Evolutionary conservation across 306 rosid genomes (phyloP).

Genomic region (Cucumis cinereus): DNA sequence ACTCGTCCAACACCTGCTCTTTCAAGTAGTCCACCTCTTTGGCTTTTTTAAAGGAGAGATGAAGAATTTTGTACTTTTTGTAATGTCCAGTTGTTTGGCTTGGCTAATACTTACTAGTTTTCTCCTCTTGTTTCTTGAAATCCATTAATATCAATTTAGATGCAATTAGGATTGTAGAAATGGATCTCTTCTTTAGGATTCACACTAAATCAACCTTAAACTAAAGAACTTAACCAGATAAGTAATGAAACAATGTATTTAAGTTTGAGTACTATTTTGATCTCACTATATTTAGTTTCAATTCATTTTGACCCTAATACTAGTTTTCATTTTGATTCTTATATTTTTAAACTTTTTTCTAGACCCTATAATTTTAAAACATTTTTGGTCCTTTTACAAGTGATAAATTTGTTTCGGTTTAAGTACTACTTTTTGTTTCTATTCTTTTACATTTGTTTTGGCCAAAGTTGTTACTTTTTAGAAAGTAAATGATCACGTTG

Average conservation of each 20-base stretch:
- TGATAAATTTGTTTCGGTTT: no score
- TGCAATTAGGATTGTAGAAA: neutral
- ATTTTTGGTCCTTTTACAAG: no score
- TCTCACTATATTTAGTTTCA: no score
- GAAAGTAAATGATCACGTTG: no score
- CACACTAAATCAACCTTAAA: neutral
- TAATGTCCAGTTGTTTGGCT: neutral
- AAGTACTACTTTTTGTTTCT: no score
- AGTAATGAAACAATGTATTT: neutral
- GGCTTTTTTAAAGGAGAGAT: neutral
- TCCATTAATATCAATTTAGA: neutral
- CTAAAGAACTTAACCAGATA: neutral
- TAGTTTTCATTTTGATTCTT: no score
- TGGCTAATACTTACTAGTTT: neutral
- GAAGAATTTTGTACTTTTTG: neutral
- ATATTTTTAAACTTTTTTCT: no score
- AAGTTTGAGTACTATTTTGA: no score
- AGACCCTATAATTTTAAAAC: no score
- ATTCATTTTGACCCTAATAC: no score
- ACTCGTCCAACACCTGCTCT: neutral
- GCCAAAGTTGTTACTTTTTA: no score
- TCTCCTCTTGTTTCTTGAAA: neutral
- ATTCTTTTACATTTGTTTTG: no score
- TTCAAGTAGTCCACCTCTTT: neutral
- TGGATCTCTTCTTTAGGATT: neutral